Base-by-base conservation (phyloP, 164 flowering plant species). In the Vitis amurensis region DNA sequence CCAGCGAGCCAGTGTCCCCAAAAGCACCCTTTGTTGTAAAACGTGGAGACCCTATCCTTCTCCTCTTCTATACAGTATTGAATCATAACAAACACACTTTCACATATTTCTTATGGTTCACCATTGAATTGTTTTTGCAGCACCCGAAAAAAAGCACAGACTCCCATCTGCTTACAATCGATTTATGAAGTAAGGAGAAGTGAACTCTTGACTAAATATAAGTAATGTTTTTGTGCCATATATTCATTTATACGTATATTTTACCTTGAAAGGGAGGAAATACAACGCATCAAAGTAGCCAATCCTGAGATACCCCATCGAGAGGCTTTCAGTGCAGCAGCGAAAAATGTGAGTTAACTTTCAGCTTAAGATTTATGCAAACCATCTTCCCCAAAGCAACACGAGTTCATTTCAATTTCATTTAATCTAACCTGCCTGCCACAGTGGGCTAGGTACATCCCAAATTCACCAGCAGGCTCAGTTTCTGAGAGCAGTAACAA, bases 91-190 rank as follows among this genome's bases (percentile, higher is more conserved):
- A 29, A 2, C 14, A 13, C 37, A 47, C 48, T 58, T 44, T 49
- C 55, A 23, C 50, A 66, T 58, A 58, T 10, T 23, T 10, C 30
- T 59, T 27, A 37, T 37, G 4, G 31, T 48, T 10, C 19, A 50
- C 8, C 1, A 27, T 23, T n/a, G 47, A 47, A 30, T 65, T 63
- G 65, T 5, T 64, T 63, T 55, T 61, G 76, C 89, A 93, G 98
- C 97, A 8, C 98, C 97, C 29, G 96, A 90, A 89, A 93, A 86
- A 87, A 93, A 88, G 63, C 97, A 91, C 75, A 86, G 97, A 68
- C 89, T 90, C 66, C 98, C 98, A 65, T 93, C 98, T 66, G 98
- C 98, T 71, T 93, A 93, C 80, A 93, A 93, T 71, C 91, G 93
- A 49, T 93, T 91, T 80, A 93, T 93, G 91, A 93, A 88, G 98